Base-by-base conservation (phyloP, 73 alveolate genomes). In the Paramecium tetraurelia region DNA sequence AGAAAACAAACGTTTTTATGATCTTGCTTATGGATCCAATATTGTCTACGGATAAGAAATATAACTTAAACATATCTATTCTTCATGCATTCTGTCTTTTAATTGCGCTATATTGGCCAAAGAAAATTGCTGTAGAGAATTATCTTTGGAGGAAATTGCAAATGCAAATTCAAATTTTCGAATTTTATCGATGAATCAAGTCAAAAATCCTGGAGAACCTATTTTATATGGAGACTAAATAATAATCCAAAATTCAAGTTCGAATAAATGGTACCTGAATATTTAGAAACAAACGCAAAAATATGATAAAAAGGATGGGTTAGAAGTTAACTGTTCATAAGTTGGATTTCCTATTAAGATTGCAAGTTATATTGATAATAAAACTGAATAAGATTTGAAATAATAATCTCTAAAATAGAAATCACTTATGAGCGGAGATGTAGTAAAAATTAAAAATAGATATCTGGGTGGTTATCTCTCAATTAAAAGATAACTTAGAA, bases 61-160 rank as follows among this genome's bases (percentile, higher is more conserved):
- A 2, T 80, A 80, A 48, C 57, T 80, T 8, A 46, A 40, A 20
- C 90, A 80, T 24, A 22, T 44, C 0, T 80, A 80, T 24, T 44
- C 76, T 8, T 20, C 22, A 22, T 80, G 90, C 31, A 48, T 22
- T 41, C 77, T 80, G 3, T 31, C 90, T 3, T 80, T 80, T 38
- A 80, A 80, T 80, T 8, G 35, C 20, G 20, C 22, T 43, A 43
- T 43, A 8, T 48, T 80, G 14, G 90, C 90, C 4, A 80, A 46
- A 80, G 48, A 80, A 80, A 40, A 80, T 46, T 80, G 90, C 43
- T 80, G 90, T 24, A 80, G 90, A 80, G 90, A 80, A 43, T 35
- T 80, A 80, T 80, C 90, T 24, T 48, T 80, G 21, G 90, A 80
- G 43, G 90, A 80, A 24, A 24, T 20, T 80, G 57, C 90, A 20